Conservation (phyloP, 345 rosid species). For the Salix udensis region DNA sequence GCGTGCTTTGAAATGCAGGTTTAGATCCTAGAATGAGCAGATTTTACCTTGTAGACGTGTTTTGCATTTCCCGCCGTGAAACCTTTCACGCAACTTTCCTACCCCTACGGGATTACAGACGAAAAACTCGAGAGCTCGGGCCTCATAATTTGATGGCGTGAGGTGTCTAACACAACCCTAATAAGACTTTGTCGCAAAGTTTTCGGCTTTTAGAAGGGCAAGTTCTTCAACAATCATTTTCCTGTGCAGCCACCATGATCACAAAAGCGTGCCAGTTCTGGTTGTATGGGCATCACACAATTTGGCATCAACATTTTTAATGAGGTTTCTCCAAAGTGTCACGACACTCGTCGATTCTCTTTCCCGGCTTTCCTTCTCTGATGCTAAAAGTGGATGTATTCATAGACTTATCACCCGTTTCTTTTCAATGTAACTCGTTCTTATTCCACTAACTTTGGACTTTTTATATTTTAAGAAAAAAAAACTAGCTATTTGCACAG, state of each 20-base stretch:
- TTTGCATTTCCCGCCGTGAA: not conserved
- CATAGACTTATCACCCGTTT: not conserved
- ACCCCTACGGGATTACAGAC: not conserved
- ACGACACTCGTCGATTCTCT: not conserved
- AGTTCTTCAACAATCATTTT: not conserved
- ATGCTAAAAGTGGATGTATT: not conserved
- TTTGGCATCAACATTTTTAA: not conserved
- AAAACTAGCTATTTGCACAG: no score
- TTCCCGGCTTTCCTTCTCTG: not conserved
- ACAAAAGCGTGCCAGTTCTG: not conserved
- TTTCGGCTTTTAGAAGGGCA: not conserved
- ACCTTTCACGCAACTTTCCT: not conserved
- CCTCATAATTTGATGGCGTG: not conserved
- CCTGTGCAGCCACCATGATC: not conserved
- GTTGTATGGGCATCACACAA: not conserved
- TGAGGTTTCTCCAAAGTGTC: no score
- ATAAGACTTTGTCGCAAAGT: not conserved
- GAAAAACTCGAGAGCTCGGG: no score
- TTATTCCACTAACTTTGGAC: not conserved
- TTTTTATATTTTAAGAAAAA: no score
- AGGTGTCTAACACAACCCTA: not conserved
- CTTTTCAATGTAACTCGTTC: not conserved
- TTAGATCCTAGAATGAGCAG: no score
- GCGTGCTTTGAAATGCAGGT: no score
- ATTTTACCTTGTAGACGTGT: no score